Conservation (phyloP, 495 filamentous ascomycete species). For the Amorphotheca resinae region DNA sequence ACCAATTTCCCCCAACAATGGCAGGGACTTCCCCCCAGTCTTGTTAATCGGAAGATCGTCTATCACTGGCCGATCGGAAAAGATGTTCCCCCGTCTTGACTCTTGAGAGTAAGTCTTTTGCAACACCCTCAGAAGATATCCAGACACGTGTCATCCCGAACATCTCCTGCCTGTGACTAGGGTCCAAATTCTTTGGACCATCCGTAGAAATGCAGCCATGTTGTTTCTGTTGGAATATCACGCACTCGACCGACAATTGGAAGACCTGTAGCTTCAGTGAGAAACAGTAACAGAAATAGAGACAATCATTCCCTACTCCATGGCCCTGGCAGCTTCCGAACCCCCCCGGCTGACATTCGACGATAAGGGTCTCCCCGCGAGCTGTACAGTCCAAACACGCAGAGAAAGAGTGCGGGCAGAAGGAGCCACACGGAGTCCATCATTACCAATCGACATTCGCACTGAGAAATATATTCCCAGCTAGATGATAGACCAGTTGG, state of each 20-base stretch:
- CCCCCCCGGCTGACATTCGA: neutral
- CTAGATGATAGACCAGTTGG: too few relatives aligned
- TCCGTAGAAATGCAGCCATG: conserved; percentile 32
- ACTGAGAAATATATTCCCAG: too few relatives aligned
- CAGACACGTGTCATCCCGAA: conserved; percentile 20
- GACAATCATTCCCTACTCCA: neutral
- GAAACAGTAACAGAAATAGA: neutral
- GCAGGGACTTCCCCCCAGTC: conserved; percentile 20
- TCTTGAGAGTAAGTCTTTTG: conserved; percentile 28
- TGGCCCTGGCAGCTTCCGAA: neutral
- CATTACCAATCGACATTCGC: too few relatives aligned
- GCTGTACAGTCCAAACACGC: neutral
- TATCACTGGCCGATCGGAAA: conserved; percentile 42
- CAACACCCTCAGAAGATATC: conserved; percentile 27
- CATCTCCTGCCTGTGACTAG: conserved; percentile 25
- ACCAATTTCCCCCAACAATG: conserved; percentile 16
- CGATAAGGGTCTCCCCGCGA: neutral
- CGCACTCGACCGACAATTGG: conserved; percentile 47
- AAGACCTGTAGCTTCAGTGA: conserved; percentile 21
- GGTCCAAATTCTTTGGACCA: conserved; percentile 31
- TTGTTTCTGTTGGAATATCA: conserved; percentile 37
- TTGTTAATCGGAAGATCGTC: conserved; percentile 35
- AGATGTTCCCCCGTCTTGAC: conserved; percentile 25
- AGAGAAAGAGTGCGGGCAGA: neutral
- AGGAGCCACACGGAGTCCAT: neutral